Conservation (phyloP, 2,329 filamentous ascomycete species). For the Venturia carpophila region DNA sequence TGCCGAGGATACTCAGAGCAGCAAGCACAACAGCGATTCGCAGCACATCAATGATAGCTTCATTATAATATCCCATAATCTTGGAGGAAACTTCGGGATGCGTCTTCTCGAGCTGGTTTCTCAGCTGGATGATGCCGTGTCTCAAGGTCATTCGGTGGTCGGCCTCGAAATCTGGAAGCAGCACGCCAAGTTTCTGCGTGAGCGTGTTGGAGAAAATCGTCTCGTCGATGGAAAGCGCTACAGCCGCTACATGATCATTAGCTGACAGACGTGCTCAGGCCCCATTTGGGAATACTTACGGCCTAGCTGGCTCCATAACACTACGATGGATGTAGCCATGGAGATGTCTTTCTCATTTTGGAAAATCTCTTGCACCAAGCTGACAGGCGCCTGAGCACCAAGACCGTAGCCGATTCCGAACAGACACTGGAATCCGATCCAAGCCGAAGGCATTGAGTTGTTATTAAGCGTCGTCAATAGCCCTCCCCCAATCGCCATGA, state of each 20-base stretch:
- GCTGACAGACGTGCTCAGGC: neutral
- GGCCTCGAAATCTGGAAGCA: conserved; percentile 36
- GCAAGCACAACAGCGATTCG: neutral
- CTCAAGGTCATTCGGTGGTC: conserved; percentile 12
- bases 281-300: neutral
- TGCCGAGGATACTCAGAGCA: neutral
- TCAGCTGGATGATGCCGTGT: neutral
- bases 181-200: conserved; percentile 32
- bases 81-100: neutral
- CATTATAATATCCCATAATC: neutral
- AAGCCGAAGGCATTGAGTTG: conserved; percentile 22
- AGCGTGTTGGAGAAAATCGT: conserved; percentile 39
- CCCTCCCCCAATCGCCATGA: conserved; percentile 31
- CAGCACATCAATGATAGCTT: neutral
- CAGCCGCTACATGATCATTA: neutral
- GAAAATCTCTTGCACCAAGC: neutral
- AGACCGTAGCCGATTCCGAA: conserved; percentile 22
- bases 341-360: neutral
- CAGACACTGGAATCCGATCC: conserved; percentile 35
- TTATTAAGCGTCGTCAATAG: conserved; percentile 30
- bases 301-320: neutral
- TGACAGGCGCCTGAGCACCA: conserved; percentile 33
- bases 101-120: neutral
- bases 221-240: conserved; percentile 3
- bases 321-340: neutral